Conservation (phyloP, 106 monocot genomes). For the Dendrobium officinale region DNA sequence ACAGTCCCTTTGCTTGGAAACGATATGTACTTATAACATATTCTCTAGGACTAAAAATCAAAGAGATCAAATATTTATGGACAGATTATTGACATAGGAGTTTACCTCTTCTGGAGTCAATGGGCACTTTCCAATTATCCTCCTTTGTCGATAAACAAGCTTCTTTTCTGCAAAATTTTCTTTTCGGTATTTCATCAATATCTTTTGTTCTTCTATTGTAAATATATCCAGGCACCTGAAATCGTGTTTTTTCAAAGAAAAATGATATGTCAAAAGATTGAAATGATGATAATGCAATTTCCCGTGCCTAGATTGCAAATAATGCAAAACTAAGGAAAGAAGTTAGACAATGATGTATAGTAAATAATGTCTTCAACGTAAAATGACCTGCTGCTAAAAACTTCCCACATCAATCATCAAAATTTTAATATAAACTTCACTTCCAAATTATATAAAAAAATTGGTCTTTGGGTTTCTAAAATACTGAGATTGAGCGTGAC, state of each 20-base stretch:
- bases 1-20: too few species aligned
- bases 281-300: not conserved
- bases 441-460: not conserved
- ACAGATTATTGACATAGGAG: not conserved
- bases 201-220: constrained; percentile 70
- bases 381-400: too few species aligned
- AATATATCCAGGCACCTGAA: constrained; percentile 95
- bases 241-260: not conserved
- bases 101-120: constrained; percentile 97
- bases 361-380: not conserved
- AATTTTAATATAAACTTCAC: not conserved
- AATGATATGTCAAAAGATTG: not conserved
- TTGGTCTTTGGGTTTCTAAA: not conserved
- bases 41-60: not conserved
- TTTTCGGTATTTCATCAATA: constrained; percentile 71
- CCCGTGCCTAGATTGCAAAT: not conserved
- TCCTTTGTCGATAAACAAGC: constrained; percentile 76
- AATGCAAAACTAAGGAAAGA: not conserved
- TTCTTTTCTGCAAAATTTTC: constrained; percentile 82
- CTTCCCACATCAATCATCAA: not conserved
- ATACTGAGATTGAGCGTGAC: not conserved
- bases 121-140: constrained; percentile 93
- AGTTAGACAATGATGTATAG: not conserved
- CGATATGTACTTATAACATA: not conserved
- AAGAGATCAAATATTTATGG: not conserved